Conservation (phyloP, 257 asterid genomes). For the Gynochthodes officinalis region DNA sequence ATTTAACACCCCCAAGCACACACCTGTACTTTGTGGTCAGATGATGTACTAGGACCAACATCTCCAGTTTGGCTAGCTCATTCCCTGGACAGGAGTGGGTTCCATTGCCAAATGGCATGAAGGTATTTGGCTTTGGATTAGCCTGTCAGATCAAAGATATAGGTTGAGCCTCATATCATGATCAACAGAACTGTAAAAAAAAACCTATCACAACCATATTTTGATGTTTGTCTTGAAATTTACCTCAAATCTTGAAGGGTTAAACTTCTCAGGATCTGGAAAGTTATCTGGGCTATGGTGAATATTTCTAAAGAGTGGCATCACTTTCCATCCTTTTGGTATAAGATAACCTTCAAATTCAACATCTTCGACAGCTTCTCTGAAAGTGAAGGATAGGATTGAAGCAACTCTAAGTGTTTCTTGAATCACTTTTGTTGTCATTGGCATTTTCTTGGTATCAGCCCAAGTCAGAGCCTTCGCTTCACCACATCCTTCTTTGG, state of each 20-base stretch:
- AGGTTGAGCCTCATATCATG: conserved; percentile 18
- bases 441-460: conserved; percentile 36
- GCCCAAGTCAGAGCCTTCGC: conserved; percentile 28
- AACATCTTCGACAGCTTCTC: conserved; percentile 49
- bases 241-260: conserved; percentile 99
- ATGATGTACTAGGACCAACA: conserved; percentile 78
- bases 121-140: conserved; percentile 78
- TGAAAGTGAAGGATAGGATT: conserved; percentile 40
- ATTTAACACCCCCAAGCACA: conserved; percentile 9
- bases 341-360: conserved; percentile 56
- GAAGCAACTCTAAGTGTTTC: conserved; percentile 45
- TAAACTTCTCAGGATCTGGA: conserved; percentile 89
- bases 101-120: conserved; percentile 98
- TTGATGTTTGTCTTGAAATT: not conserved
- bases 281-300: conserved; percentile 89
- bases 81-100: conserved; percentile 90
- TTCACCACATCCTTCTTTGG: conserved; percentile 25
- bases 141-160: conserved; percentile 37
- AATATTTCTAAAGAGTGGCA: conserved; percentile 87
- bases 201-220: too few species aligned
- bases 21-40: conserved; percentile 92
- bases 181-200: too few species aligned
- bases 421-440: conserved; percentile 38
- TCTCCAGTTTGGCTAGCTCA: conserved; percentile 93
- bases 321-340: conserved; percentile 97